These are phyloP conservation scores for Hamiltosporidium tvaerminnensis DNA, from an alignment of 371 early-diverging fungal genomes.

Conservation along the genomic window DNA sequence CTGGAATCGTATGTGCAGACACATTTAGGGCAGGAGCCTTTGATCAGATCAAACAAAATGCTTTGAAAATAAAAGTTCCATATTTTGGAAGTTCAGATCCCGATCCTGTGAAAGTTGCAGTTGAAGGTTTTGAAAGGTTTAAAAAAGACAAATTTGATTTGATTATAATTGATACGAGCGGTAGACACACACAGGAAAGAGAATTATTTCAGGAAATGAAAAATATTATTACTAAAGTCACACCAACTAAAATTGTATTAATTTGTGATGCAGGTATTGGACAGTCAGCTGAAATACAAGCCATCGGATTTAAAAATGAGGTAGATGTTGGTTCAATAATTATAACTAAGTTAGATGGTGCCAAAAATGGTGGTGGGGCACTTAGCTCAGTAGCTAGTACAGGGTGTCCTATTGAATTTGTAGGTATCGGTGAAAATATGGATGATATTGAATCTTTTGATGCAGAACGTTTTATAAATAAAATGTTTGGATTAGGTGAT, in stretches of 20 bases:
- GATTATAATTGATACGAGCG: constrained; percentile 94
- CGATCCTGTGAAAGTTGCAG: constrained; percentile 81
- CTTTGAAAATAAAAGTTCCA: constrained; percentile 85
- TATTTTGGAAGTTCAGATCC: constrained; percentile 79
- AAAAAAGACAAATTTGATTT: constrained; percentile 84
- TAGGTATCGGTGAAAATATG: constrained; percentile 93
- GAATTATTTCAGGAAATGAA: constrained; percentile 94
- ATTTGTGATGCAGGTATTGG: constrained; percentile 99
- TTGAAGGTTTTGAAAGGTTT: constrained; percentile 82
- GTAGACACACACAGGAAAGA: constrained; percentile 88
- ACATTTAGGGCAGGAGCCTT: constrained; percentile 99
- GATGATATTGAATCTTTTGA: constrained; percentile 83
- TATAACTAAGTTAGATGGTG: constrained; percentile 97
- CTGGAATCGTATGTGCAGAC: constrained; percentile 88
- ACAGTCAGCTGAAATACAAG: constrained; percentile 89
- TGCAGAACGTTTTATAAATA: constrained; percentile 75
- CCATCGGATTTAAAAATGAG: constrained; percentile 77
- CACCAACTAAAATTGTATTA: constrained; percentile 80
- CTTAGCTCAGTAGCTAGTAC: constrained; percentile 96
- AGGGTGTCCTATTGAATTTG: constrained; percentile 81
- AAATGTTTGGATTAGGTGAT: constrained; percentile 90
- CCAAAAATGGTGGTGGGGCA: constrained; percentile 96
- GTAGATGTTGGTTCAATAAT: constrained; percentile 91
- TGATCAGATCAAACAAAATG: constrained; percentile 96
- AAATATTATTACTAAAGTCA: constrained; percentile 68